Base-by-base conservation (phyloP, 495 filamentous ascomycete species). In the Trichocladium antarcticum region DNA sequence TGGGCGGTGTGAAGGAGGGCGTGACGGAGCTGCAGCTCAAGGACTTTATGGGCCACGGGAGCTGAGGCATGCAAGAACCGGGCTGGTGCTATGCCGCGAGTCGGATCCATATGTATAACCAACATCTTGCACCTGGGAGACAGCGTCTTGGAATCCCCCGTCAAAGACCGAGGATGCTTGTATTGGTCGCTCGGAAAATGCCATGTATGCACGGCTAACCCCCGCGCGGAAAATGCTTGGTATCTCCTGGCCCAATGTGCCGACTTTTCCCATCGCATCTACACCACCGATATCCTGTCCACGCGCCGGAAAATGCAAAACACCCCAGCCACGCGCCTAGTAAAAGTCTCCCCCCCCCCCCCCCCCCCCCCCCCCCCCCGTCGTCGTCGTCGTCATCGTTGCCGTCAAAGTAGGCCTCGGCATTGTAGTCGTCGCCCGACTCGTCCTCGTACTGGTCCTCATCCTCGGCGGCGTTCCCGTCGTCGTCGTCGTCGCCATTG, bases 1-100 rank as follows among this genome's bases (percentile, higher is more conserved):
- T 90, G 36, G 84, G 83, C 1, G 65, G 67, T 45, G 77, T 76
- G 7, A 77, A 82, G 57, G 86, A 89, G 65, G 76, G 78, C 42
- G 74, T 85, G 35, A 83, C 83, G 46, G 79, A 80, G 54, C 62
- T 84, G 14, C 77, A 81, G 49, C 61, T 84, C 15, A 81, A 80
- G 5, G 74, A 69, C 17, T 73, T 75, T 44, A 63, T 67, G 55
- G 62, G 54, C 1, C 53, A 65, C 31, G 58, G 54, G 5, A 54
- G 43, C 44, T 56, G 37, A 54, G 15, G n/a, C 12, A 38, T 22
- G 14, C 27, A 21, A 16, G 46, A 14, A 42, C 12, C 8, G 36
- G 39, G 10, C 35, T 40, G 17, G 21, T 16, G 42, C 37, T 47
- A 42, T n/a, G n/a, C n/a, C n/a, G n/a, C n/a, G n/a, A n/a, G n/a